phyloP scores from a whole-genome alignment of 2,329 filamentous ascomycete species.

The Penicillium concentricum region DNA sequence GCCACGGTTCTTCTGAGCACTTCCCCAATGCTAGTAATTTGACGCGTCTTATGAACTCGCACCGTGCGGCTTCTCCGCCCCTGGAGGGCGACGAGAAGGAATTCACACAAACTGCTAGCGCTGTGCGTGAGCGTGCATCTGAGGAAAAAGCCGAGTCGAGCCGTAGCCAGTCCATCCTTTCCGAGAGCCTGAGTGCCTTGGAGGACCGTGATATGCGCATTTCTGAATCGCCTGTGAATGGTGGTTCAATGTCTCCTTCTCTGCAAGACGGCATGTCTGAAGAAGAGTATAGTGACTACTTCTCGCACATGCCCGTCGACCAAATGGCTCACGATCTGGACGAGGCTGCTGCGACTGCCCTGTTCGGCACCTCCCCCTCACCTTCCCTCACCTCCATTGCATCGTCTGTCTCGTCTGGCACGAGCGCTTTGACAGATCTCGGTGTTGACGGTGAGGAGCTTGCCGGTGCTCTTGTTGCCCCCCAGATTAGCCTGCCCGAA shows the following conservation, averaged over 20 bases:
- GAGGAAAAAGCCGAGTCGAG: slow-evolving; percentile 35
- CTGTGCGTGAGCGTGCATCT: slow-evolving; percentile 62
- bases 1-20: slow-evolving; percentile 54
- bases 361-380: slow-evolving; percentile 45
- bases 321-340: slow-evolving; percentile 32
- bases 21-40: slow-evolving; percentile 60
- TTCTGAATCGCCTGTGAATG: slow-evolving; percentile 32
- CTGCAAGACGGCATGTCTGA: slow-evolving; percentile 31
- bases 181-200: slow-evolving; percentile 46
- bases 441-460: slow-evolving; percentile 29
- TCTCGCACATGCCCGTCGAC: slow-evolving; percentile 30
- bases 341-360: slow-evolving; percentile 34
- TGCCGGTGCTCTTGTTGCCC: slow-evolving; percentile 20
- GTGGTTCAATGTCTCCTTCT: slow-evolving; percentile 31
- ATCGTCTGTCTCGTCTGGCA: slow-evolving; percentile 44
- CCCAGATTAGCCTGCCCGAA: slow-evolving; percentile 33
- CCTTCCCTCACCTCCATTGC: slow-evolving; percentile 43
- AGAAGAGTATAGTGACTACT: slow-evolving; percentile 37
- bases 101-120: slow-evolving; percentile 92
- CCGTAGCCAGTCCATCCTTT: slow-evolving; percentile 34
- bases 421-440: slow-evolving; percentile 36
- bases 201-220: slow-evolving; percentile 30
- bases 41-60: slow-evolving; percentile 60
- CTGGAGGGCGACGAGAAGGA: slow-evolving; percentile 94
- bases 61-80: slow-evolving; percentile 78